Conservation (phyloP, 1,284 basidiomycete species). For the Leccinum pachyderme region DNA sequence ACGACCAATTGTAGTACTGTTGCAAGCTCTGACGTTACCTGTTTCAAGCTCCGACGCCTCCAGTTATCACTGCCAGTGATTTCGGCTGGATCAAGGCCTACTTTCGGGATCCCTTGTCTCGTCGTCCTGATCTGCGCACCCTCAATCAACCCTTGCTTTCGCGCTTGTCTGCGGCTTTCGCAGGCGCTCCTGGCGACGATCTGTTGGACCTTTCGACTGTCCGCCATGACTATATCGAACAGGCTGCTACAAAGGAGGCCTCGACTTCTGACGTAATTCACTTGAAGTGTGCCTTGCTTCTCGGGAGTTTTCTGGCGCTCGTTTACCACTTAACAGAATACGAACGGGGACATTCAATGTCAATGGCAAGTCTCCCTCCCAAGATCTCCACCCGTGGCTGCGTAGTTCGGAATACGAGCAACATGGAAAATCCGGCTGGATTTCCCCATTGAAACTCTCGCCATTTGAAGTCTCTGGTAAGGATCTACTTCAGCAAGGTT, state of each 20-base stretch:
- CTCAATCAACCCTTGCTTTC: slow-evolving; percentile 43
- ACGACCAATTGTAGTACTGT: not conserved
- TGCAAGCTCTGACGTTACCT: slow-evolving; percentile 4
- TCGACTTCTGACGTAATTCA: slow-evolving; percentile 28
- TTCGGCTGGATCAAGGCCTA: slow-evolving; percentile 24
- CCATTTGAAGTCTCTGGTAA: slow-evolving; percentile 27
- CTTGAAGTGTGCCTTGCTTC: slow-evolving; percentile 21
- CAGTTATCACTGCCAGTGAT: slow-evolving; percentile 1
- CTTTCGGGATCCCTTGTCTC: slow-evolving; percentile 19
- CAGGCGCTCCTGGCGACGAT: slow-evolving; percentile 63
- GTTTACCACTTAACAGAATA: slow-evolving; percentile 39
- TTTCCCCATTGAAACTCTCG: slow-evolving; percentile 41
- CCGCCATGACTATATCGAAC: slow-evolving; percentile 61
- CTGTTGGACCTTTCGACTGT: slow-evolving; percentile 53
- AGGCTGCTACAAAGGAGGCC: slow-evolving; percentile 37
- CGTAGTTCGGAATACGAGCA: slow-evolving; percentile 18
- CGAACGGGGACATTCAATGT: slow-evolving; percentile 79
- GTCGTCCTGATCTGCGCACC: slow-evolving; percentile 53
- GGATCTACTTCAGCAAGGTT: slow-evolving; percentile 17
- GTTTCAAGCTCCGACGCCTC: slow-evolving; percentile 15
- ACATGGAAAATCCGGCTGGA: slow-evolving; percentile 13
- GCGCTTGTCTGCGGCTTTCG: slow-evolving; percentile 56
- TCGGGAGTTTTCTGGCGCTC: not conserved
- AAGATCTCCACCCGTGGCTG: slow-evolving; percentile 59
- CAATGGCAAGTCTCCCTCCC: slow-evolving; percentile 68